A percentile compares a stretch with the other conserved stretches of the same genome.
Evolutionary conservation across 306 rosid genomes (phyloP).

Genomic region (Citrullus mucosospermus): DNA sequence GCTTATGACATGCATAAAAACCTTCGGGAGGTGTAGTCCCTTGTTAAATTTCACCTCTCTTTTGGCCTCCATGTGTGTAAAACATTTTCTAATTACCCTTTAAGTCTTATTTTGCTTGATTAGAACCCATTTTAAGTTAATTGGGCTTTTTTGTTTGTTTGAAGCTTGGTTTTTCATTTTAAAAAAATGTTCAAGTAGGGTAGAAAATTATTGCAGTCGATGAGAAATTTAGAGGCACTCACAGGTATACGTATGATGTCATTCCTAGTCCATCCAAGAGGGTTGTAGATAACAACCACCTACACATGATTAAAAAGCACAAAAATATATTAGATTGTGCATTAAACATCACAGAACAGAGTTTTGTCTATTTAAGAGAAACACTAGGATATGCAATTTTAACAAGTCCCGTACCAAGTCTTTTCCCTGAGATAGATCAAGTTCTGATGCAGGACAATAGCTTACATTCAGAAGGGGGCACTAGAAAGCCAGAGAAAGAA

Average conservation of each 20-base stretch:
- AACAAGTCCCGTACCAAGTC: slow-evolving; percentile 25
- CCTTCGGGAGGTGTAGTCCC: neutral
- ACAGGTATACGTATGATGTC: slow-evolving; percentile 38
- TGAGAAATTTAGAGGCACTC: slow-evolving; percentile 14
- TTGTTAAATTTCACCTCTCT: neutral
- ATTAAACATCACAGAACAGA: slow-evolving; percentile 5
- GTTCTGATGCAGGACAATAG: slow-evolving; percentile 44
- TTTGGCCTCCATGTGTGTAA: neutral
- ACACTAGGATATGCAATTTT: neutral
- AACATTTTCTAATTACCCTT: neutral
- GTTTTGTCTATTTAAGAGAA: neutral
- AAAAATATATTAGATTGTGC: neutral
- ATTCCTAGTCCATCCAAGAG: slow-evolving; percentile 48
- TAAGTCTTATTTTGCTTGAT: neutral
- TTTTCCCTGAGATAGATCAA: slow-evolving; percentile 35
- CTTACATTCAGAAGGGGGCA: slow-evolving; percentile 47
- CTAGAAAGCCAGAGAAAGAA: slow-evolving; percentile 16
- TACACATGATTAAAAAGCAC: slow-evolving; percentile 8
- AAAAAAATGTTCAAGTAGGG: neutral
- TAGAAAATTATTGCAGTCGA: neutral
- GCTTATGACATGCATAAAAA: neutral
- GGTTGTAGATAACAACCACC: slow-evolving; percentile 33
- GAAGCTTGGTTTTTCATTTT: neutral
- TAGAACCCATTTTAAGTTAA: neutral
- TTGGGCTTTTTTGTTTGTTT: neutral